phyloP scores from a whole-genome alignment of 2,329 filamentous ascomycete species.

The Chrysoporthe puriensis region DNA sequence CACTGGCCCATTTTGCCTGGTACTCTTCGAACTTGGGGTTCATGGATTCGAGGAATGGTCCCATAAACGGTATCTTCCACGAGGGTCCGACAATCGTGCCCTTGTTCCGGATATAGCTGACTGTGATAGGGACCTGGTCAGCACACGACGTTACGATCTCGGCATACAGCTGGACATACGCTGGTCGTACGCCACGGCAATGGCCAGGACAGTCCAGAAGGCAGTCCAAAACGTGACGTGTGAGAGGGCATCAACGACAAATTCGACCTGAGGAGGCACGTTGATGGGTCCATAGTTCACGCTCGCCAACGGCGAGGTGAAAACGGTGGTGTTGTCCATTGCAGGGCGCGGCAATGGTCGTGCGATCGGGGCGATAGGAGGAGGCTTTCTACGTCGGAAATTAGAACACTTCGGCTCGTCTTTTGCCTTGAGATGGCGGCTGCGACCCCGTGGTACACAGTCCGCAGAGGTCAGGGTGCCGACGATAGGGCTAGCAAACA shows the following conservation, averaged over 20 bases:
- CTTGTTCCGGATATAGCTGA: conserved; percentile 75
- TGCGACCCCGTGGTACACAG: not conserved
- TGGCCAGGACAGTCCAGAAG: conserved; percentile 69
- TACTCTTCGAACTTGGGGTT: conserved; percentile 92
- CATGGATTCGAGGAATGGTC: conserved; percentile 91
- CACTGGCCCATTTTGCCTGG: conserved; percentile 89
- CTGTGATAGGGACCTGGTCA: conserved; percentile 47
- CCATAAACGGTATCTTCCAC: conserved; percentile 84
- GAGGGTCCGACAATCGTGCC: conserved; percentile 74
- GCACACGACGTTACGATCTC: not conserved
- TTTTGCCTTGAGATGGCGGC: not conserved
- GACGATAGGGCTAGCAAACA: not conserved
- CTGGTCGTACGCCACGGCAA: conserved; percentile 86
- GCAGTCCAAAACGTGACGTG: conserved; percentile 65
- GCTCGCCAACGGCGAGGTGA: conserved; percentile 70
- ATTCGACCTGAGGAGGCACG: conserved; percentile 60
- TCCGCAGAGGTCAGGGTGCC: not conserved
- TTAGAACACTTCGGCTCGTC: conserved; percentile 1
- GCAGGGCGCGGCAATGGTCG: conserved; percentile 26
- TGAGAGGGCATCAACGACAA: conserved; percentile 58
- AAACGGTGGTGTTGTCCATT: conserved; percentile 66
- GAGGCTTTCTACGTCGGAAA: not conserved
- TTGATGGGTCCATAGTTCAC: conserved; percentile 54
- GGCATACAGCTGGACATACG: conserved; percentile 57
- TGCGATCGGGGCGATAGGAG: not conserved